Percentiles rank a stretch among this genome's conserved stretches.
Evolutionary conservation across 2,329 filamentous ascomycete species (phyloP).

Genomic region (Penicillium sp.): DNA sequence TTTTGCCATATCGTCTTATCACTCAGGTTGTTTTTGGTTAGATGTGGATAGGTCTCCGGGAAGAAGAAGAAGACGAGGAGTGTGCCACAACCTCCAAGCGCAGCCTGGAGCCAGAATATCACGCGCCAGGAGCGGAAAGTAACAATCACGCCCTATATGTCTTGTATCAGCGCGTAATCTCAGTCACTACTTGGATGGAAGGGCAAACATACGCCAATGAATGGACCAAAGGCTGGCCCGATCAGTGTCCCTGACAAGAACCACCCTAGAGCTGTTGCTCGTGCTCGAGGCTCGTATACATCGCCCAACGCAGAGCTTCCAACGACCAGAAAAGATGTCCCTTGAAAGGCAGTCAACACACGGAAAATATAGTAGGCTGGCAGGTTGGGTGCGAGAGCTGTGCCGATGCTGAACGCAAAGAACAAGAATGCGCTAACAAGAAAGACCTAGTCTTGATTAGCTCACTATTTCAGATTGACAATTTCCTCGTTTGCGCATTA

Average conservation of each 20-base stretch:
- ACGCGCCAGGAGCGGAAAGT: conserved; percentile 70
- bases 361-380: conserved; percentile 72
- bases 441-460: conserved; percentile 48
- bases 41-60: conserved; percentile 70
- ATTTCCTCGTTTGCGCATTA: conserved; percentile 2
- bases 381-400: conserved; percentile 69
- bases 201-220: conserved; percentile 33
- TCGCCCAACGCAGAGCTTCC: conserved; percentile 69
- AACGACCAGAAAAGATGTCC: conserved; percentile 71
- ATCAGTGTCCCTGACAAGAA: conserved; percentile 70
- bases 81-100: conserved; percentile 60
- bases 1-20: conserved; percentile 54
- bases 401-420: conserved; percentile 67
- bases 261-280: conserved; percentile 72
- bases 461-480: not conserved
- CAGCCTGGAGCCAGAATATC: conserved; percentile 76
- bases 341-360: conserved; percentile 71
- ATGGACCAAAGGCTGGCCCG: conserved; percentile 64
- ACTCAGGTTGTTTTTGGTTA: conserved; percentile 60
- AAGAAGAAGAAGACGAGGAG: conserved; percentile 64
- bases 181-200: not conserved
- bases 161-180: conserved; percentile 46
- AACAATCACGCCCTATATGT: conserved; percentile 69
- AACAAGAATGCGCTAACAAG: conserved; percentile 63
- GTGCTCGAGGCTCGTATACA: conserved; percentile 64